Evolutionary conservation across 2,329 filamentous ascomycete species (phyloP), one percentile per base, ranked within the genome.

Genomic region (Cordyceps cateniannulata): DNA sequence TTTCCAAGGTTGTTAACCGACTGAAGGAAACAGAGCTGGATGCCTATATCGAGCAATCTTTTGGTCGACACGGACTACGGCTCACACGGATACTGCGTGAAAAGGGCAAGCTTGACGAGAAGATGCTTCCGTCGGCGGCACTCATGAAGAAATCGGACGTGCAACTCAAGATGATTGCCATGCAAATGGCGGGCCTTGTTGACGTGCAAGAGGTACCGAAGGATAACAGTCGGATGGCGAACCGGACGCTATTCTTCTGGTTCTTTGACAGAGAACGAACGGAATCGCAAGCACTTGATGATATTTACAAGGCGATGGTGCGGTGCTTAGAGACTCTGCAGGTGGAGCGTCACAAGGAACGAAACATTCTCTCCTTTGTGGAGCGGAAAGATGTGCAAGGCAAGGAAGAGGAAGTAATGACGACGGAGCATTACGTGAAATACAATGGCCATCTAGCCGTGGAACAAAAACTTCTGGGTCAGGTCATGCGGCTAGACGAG

Each of bases 71-170:
- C 51, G 91, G 91, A 1, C 82, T 93, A 20, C 89, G 93, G 9
- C 79, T 99, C n/a, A 83, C 92, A 22, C 88, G 91, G 22, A 91
- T 98, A 60, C 81, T 99, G 22, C 84, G 89, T 44, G 87, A 89
- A 62, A 91, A 93, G 70, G 95, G 95, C 58, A 96, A 95, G 70
- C 80, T 98, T n/a, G 93, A 98, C 66, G 95, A 99, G 73, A 96
- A 96, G 73, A 87, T 90, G 63, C 81, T 97, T 14, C 89, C 90
- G 42, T 86, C 87, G 54, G 81, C 92, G 60, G 90, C 89, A 58
- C 83, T 99, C 63, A 88, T 97, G 79, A 88, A 89, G 61, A 90
- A 93, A 68, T 86, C 88, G 62, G 91, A 96, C 58, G 85, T 98
- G 25, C 90, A 95, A 51, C 86, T 88, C 62, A 89, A 92, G 64